These are phyloP conservation scores for Globisporangium middletonii DNA, from an alignment of 352 stramenopile genomes.

Conservation along the genomic window DNA sequence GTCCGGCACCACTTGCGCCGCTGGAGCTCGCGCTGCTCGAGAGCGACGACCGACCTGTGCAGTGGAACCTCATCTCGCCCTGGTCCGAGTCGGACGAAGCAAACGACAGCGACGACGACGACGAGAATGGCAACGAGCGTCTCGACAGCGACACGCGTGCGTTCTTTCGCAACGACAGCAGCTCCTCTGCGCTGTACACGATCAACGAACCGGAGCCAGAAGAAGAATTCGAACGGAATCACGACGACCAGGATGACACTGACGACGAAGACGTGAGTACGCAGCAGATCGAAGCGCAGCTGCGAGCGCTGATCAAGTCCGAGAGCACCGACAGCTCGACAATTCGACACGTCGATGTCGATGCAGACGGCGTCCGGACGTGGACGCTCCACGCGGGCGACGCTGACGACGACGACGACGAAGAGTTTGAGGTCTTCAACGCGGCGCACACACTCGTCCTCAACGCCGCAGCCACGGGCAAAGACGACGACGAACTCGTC, in stretches of 20 bases:
- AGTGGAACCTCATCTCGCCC: slow-evolving; percentile 51
- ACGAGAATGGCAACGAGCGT: not conserved
- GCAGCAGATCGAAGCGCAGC: slow-evolving; percentile 7
- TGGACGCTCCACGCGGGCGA: not conserved
- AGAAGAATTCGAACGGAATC: not conserved
- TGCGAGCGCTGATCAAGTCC: slow-evolving; percentile 7
- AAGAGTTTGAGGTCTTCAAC: slow-evolving; percentile 16
- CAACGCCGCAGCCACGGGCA: not conserved
- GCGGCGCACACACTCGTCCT: not conserved
- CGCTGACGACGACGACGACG: slow-evolving; percentile 9
- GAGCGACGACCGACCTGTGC: slow-evolving; percentile 1
- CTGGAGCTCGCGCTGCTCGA: slow-evolving; percentile 2
- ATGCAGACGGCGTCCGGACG: not conserved
- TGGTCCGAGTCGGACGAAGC: slow-evolving; percentile 23
- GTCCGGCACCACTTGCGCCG: not conserved
- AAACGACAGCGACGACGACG: not conserved
- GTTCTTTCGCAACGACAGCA: slow-evolving; percentile 5
- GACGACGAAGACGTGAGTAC: not conserved
- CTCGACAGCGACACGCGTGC: not conserved
- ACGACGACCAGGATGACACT: not conserved
- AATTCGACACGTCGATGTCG: not conserved
- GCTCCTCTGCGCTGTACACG: not conserved
- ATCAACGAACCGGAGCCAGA: slow-evolving; percentile 4
- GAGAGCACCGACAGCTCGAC: not conserved
- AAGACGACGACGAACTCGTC: slow-evolving; percentile 2